Evolutionary conservation across 108 stramenopile genomes (phyloP), one percentile per base, ranked within the genome.

Genomic region (Cyclotella kingstonii): DNA sequence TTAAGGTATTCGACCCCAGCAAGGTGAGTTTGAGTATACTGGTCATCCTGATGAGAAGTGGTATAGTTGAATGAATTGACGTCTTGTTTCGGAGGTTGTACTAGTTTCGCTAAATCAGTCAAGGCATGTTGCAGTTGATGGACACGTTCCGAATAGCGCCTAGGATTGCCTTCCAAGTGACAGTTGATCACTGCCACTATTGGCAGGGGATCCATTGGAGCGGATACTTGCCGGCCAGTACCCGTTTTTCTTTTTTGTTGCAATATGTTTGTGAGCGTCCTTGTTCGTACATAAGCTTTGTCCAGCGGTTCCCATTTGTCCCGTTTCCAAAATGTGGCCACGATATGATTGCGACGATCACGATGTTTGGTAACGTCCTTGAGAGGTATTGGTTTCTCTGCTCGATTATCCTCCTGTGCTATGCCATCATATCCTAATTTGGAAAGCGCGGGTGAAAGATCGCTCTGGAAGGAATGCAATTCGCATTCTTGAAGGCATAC

Each of bases 401-500:
- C 33, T 10, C 62, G 53, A 23, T 63, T 33, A 45, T 73, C 71
- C 31, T 74, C 78, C 44, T 79, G 78, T 0, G 68, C 52, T 14
- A 63, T 55, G 23, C 78, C 78, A 36, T 76, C 73, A 38, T 79
- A 79, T 11, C 78, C 78, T 12, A 76, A 23, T 1, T n/a, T 18
- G 0, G 45, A 61, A 36, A 79, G 14, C 9, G 69, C 55, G 14
- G 78, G 78, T 0, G 54, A 29, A n/a, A 79, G 26, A 27, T 80
- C 79, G 17, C 42, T 0, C 0, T 44, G 34, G 14, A 71, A 76
- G 18, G 70, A 66, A 0, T 70, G 41, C n/a, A 53, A 22, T 41
- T 80, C 79, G 36, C 70, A 75, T 41, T 80, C 79, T 66, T 80
- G 79, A 15, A 80, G 55, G 40, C 79, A 80, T 8, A 80, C 43